Percentiles rank a stretch among this genome's conserved stretches.
Conservation (phyloP, 2,329 filamentous ascomycete genomes). For the Verticillium albo-atrum region DNA sequence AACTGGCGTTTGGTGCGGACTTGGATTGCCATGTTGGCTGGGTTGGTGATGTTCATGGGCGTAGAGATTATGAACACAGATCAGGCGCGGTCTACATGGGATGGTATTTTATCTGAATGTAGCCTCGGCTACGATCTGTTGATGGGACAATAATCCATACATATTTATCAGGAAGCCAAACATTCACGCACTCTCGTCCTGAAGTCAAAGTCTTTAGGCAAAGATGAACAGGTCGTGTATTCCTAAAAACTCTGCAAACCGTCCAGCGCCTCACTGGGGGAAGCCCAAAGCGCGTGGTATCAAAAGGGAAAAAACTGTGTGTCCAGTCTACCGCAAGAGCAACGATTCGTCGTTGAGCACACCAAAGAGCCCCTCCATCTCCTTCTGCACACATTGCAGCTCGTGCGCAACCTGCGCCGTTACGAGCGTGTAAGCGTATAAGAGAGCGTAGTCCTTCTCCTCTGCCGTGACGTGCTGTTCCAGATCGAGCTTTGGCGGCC, state of each 20-base stretch:
- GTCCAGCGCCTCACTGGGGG: background rate
- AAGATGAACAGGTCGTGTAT: background rate
- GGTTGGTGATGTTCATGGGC: too few relatives aligned
- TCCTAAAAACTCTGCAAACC: background rate
- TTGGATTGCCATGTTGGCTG: too few relatives aligned
- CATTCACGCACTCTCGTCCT: too few relatives aligned
- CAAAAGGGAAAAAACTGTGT: background rate
- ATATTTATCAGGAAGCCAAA: too few relatives aligned
- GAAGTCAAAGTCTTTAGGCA: too few relatives aligned
- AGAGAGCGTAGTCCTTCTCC: slow-evolving; percentile 80
- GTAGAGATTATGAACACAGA: too few relatives aligned
- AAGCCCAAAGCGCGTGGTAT: background rate
- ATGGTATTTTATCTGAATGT: too few relatives aligned
- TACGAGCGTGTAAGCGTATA: slow-evolving; percentile 83
- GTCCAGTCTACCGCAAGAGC: slow-evolving; percentile 41
- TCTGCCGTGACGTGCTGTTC: slow-evolving; percentile 37
- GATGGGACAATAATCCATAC: too few relatives aligned
- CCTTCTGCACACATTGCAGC: slow-evolving; percentile 53
- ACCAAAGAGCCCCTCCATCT: slow-evolving; percentile 61
- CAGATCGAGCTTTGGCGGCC: slow-evolving; percentile 17
- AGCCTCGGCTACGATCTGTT: too few relatives aligned
- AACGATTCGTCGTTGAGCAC: slow-evolving; percentile 57
- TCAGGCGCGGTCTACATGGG: too few relatives aligned
- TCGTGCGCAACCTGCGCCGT: slow-evolving; percentile 64
- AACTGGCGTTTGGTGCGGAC: background rate